phyloP scores from a whole-genome alignment of 257 asterid genomes.

The Solanum arcanum region DNA sequence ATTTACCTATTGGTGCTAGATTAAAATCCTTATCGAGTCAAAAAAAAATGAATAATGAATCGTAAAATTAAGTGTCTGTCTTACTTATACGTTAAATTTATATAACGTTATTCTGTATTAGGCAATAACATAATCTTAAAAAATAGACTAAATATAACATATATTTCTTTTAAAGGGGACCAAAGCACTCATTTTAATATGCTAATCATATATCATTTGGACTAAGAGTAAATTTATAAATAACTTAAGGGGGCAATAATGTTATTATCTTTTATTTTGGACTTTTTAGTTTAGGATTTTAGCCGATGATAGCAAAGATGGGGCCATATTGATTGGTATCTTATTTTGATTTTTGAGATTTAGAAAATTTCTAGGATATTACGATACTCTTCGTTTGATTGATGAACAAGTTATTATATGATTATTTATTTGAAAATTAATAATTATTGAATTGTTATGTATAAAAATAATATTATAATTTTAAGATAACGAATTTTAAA shows the following conservation, averaged over 20 bases:
- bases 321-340: background rate
- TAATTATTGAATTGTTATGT: too few relatives aligned
- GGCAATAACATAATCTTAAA: background rate
- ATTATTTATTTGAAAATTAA: background rate
- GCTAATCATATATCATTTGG: background rate
- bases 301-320: slow-evolving; percentile 2
- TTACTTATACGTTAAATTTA: background rate
- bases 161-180: background rate
- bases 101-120: background rate
- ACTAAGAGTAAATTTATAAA: background rate
- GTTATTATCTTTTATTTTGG: background rate
- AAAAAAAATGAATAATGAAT: background rate
- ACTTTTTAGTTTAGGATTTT: slow-evolving; percentile 5
- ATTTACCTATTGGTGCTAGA: background rate
- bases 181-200: background rate
- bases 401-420: background rate
- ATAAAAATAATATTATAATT: background rate
- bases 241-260: background rate
- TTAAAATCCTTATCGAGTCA: background rate
- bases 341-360: background rate
- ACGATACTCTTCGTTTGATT: background rate
- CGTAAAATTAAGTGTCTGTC: rapidly evolving
- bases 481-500: background rate
- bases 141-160: background rate
- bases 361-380: background rate